These are phyloP conservation scores for Ophiognomonia clavigignenti-juglandacearum DNA, from an alignment of 2,329 filamentous ascomycete genomes.

Conservation along the genomic window DNA sequence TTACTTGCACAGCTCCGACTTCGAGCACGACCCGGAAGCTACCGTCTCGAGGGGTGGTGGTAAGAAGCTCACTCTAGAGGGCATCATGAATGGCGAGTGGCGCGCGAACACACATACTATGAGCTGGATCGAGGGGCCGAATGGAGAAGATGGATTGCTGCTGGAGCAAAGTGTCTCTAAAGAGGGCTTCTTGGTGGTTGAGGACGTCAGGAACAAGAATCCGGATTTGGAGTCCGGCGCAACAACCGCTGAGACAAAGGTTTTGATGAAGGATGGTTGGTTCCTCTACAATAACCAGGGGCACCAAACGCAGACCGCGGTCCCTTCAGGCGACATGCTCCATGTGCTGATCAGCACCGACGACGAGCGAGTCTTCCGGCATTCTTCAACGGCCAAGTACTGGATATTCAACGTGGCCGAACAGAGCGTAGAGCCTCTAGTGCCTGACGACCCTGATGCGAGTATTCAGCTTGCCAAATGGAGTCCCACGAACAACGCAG, in stretches of 20 bases:
- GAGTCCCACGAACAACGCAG: constrained; percentile 80
- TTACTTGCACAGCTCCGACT: constrained; percentile 59
- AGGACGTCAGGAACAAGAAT: constrained; percentile 64
- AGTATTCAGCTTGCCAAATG: constrained; percentile 81
- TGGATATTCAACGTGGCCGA: constrained; percentile 88
- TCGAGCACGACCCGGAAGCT: constrained; percentile 65
- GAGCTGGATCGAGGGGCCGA: constrained; percentile 69
- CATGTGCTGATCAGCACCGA: constrained; percentile 81
- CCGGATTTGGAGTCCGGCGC: constrained; percentile 28
- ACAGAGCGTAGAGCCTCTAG: constrained; percentile 71
- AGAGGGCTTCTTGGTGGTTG: constrained; percentile 76
- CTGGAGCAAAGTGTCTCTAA: constrained; percentile 63
- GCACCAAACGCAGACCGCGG: constrained; percentile 56
- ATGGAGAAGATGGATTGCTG: constrained; percentile 78
- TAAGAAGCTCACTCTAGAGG: constrained; percentile 68
- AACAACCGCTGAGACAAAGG: constrained; percentile 48
- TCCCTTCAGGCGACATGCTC: constrained; percentile 78
- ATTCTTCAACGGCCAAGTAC: constrained; percentile 82
- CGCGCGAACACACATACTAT: constrained; percentile 59
- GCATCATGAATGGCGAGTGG: constrained; percentile 65
- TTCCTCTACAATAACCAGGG: constrained; percentile 57
- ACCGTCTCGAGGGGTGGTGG: constrained; percentile 57
- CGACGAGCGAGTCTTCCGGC: constrained; percentile 73
- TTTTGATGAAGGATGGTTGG: constrained; percentile 65
- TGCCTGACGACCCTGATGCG: constrained; percentile 60